These are phyloP conservation scores for Henckelia pumila DNA, from an alignment of 257 asterid genomes.

Conservation along the genomic window DNA sequence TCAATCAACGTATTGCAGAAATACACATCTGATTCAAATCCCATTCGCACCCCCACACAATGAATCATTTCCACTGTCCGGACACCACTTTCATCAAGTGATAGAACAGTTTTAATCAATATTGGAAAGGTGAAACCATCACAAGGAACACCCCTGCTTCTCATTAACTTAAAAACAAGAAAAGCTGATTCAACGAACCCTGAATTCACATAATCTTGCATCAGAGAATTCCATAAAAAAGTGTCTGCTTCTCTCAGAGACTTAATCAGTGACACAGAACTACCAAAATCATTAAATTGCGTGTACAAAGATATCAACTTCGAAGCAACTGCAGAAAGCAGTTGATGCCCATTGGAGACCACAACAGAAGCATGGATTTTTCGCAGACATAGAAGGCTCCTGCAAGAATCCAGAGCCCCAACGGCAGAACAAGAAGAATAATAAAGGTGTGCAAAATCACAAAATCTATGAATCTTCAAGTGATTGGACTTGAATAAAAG, in stretches of 20 bases:
- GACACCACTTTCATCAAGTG: conserved; percentile 19
- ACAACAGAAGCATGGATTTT: conserved; percentile 38
- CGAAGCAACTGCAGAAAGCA: conserved; percentile 1
- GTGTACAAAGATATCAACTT: conserved; percentile 37
- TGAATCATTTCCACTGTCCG: conserved; percentile 37
- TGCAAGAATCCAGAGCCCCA: conserved; percentile 32
- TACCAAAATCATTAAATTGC: conserved; percentile 28
- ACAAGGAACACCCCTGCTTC: conserved; percentile 36
- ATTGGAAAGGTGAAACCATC: conserved; percentile 50
- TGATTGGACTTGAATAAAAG: conserved; percentile 27
- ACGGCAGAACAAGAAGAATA: conserved; percentile 13
- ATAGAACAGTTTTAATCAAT: conserved; percentile 26
- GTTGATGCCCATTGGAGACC: conserved; percentile 30
- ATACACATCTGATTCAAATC: conserved; percentile 39
- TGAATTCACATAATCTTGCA: conserved; percentile 32
- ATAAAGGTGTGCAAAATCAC: conserved; percentile 9
- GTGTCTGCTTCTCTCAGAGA: conserved; percentile 26
- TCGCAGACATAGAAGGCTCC: conserved; percentile 31
- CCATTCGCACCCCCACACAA: conserved; percentile 37
- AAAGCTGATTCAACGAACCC: conserved; percentile 33
- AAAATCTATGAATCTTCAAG: conserved; percentile 23
- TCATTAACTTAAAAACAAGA: conserved; percentile 37
- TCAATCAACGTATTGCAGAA: conserved; percentile 40
- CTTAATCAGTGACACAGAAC: conserved; percentile 30
- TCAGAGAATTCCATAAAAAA: conserved; percentile 38